Evolutionary conservation across 257 asterid species (phyloP), one percentile per base, ranked within the genome.

Genomic region (Solanum chilense): DNA sequence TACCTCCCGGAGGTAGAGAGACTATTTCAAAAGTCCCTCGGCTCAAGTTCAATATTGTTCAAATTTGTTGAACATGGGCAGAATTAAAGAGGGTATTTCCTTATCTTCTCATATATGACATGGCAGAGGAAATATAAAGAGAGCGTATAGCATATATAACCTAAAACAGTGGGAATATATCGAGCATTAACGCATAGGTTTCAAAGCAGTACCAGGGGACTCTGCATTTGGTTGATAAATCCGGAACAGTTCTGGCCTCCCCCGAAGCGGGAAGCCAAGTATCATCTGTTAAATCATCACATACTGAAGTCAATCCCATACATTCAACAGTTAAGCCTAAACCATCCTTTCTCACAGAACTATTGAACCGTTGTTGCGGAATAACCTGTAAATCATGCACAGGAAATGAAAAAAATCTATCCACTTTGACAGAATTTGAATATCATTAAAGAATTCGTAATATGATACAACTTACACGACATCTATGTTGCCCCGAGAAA

Each of bases 161-260:
- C 35, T 66, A 64, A 83, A 77, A 35, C 27, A 35, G 15, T 4
- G 78, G 45, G 45, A 71, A 35, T 71, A 71, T 33, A 71, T 18
- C 0, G 78, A 33, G 15, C 27, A 71, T 71, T 71, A 71, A 33
- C 20, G 45, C 27, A 33, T 71, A 33, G 45, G 29, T 73, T 73
- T 73, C 82, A 35, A 84, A 82, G 89, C 76, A 87, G 80, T 73
- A 96, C 98, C 99, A 96, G 18, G 98, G 98, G 88, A 96, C 88
- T 87, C 86, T 83, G 86, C 86, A 68, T 92, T 86, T 94, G 80
- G 98, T 95, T 33, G 96, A 90, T 60, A 94, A 78, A 93, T 94
- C 99, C 52, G 99, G 99, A 85, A 95, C 89, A 86, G 93, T 93
- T 89, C 98, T 94, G 87, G 94, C 91, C 92, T 96, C 98, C 87